Conservation (phyloP, 768 basidiomycete genomes). For the Sporobolomyces phaffii region DNA sequence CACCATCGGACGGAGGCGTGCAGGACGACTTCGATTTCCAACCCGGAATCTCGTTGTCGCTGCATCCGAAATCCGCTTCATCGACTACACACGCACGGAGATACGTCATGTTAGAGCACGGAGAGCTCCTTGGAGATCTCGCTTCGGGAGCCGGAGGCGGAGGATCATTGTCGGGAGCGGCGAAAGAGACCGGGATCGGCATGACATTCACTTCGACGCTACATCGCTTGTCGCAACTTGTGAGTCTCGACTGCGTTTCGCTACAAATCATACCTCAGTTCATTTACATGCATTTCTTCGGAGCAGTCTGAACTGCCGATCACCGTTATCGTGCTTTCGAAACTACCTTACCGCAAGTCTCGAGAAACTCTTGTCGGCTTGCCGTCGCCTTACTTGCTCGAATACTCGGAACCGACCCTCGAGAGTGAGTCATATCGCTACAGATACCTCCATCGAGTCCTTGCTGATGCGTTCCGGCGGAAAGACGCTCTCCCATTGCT, state of each 20-base stretch:
- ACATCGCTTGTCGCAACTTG: constrained; percentile 17
- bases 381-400: constrained; percentile 5
- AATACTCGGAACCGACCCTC: neutral
- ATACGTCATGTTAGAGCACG: constrained; percentile 30
- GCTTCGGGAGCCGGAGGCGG: neutral
- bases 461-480: too few relatives aligned
- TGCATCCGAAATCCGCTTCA: neutral
- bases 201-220: constrained; percentile 30
- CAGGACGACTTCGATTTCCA: constrained; percentile 3
- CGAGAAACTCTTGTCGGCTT: constrained; percentile 36
- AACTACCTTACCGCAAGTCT: constrained; percentile 20
- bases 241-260: neutral
- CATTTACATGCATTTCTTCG: too few relatives aligned
- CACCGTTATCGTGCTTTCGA: constrained; percentile 22
- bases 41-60: neutral
- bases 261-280: too few relatives aligned
- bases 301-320: constrained; percentile 26
- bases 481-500: neutral
- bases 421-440: neutral
- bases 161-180: neutral
- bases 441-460: too few relatives aligned
- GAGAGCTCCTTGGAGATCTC: constrained; percentile 26
- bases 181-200: constrained; percentile 33
- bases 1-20: too few relatives aligned
- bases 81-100: neutral